Evolutionary conservation across 129 eudicot species (phyloP), one percentile per base, ranked within the genome.

Genomic region (Dittrichia graveolens): DNA sequence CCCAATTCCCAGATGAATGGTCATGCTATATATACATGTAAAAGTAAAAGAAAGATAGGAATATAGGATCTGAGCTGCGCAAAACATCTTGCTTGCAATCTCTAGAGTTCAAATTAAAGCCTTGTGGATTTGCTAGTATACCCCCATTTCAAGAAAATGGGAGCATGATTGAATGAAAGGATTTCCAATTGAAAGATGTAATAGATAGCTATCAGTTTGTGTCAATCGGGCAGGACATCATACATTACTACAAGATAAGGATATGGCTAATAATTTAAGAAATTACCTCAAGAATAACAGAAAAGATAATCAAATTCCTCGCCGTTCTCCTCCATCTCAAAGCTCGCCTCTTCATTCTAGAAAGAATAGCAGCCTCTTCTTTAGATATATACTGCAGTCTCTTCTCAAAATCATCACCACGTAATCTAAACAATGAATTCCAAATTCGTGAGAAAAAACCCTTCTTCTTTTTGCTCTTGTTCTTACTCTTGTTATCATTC

Each of bases 371-470:
- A 58, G 89, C 95, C 71, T 94, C 98, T 75, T 85, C 93, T 81
- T 85, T 94, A 52, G 95, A 82, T 53, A 88, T 85, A 75, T 80
- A 71, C 71, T 90, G 77, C 82, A 94, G 64, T 69, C 98, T 88
- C 78, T 86, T 85, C 77, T 88, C 96, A 68, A 85, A 94, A 80
- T 90, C 98, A 76, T 90, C 92, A 45, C 92, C 48, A 1, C 75
- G 79, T 18, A 53, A 61, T 67, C 96, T 77, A 79, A 90, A 86
- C 41, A 94, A 11, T 41, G 84, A 64, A 62, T 80, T 81, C 96
- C 95, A 94, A 8, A 90, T 53, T 71, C 96, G 82, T 39, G 89
- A 84, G 1, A 94, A 47, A 9, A 94, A 8, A 1, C 97, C 96
- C 42, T 60, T 83, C 87, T 83, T 83, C 79, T 80, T 86, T 78